Base-by-base conservation (phyloP, 2,329 filamentous ascomycete species). In the Colletotrichum karsti region DNA sequence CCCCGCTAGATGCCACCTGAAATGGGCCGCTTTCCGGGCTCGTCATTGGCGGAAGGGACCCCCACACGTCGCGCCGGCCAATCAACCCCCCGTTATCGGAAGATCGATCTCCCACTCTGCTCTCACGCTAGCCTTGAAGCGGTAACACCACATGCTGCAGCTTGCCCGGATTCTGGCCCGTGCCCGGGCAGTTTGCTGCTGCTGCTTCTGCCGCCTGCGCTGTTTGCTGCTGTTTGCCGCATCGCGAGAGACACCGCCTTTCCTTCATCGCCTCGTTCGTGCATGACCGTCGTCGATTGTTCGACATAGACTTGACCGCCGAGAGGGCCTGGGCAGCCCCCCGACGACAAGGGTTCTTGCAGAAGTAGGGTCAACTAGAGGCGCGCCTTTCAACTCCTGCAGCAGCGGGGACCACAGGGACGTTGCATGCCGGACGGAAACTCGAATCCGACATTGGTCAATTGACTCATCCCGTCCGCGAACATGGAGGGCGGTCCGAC, bases 1-100 rank as follows among this genome's bases (percentile, higher is more conserved):
- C 65, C 65, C 65, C 61, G 60, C 60, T 59, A 54, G 46, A 64
- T 68, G 60, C 53, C 60, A 65, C 65, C 65, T 59, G 60, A 65
- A 64, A 53, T 59, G 65, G 65, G 54, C 46, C 41, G 46, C 3
- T 22, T 50, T 35, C 56, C 1, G 20, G 22, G 15, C 26, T 4
- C 5, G 13, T 10, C n/a, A 68, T 68, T 68, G 65, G 65, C 15
- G 24, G 24, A 15, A 4, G 7, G 1, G 3, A 4, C 13, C 24
- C 37, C 60, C 60, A 55, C n/a, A 24, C 18, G 5, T 12, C 6
- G 37, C 26, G 13, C 30, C 33, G 24, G 61, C 65, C 65, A 65
- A 65, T 65, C 65, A 68, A 22, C 7, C 65, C 61, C 60, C 65
- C 46, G 61, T 54, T 65, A 68, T 68, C 46, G 61, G 54, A 59